Percentiles rank a stretch among this genome's conserved stretches.
These are phyloP conservation scores for Ulmus americana DNA, from an alignment of 331 rosid species.

Conservation along the genomic window DNA sequence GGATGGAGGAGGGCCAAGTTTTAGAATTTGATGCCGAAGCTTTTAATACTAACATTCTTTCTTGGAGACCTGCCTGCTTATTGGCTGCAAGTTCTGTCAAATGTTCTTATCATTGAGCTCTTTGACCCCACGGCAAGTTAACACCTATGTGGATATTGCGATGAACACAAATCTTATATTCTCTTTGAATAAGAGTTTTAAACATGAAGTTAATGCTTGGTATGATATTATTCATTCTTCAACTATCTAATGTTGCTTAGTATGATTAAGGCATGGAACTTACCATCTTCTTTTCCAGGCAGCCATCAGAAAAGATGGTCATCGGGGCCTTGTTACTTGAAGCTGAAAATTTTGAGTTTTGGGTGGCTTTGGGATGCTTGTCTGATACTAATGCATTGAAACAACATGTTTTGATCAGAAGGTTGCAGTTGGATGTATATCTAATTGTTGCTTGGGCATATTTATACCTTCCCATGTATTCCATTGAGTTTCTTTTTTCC, in stretches of 20 bases:
- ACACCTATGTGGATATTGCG: conserved; percentile 73
- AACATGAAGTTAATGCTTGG: conserved; percentile 44
- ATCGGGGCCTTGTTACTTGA: conserved; percentile 88
- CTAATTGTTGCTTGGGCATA: conserved; percentile 84
- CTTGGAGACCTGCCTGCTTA: conserved; percentile 64
- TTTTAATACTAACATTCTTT: conserved; percentile 53
- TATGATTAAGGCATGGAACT: conserved; percentile 2
- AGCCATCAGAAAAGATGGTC: conserved; percentile 69
- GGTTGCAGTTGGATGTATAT: conserved; percentile 74
- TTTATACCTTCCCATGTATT: too few relatives aligned
- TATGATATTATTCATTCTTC: conserved; percentile 30
- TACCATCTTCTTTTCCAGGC: conserved; percentile 46
- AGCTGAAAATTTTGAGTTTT: conserved; percentile 76
- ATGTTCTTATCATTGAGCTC: conserved; percentile 72
- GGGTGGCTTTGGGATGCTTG: conserved; percentile 79
- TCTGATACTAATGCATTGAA: conserved; percentile 55
- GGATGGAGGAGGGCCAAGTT: conserved; percentile 60
- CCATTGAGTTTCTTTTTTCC: too few relatives aligned
- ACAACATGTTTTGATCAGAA: conserved; percentile 85
- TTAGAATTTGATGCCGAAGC: conserved; percentile 53
- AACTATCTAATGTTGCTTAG: conserved; percentile 1
- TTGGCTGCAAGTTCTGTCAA: conserved; percentile 59
- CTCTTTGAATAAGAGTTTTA: conserved; percentile 32
- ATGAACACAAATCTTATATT: conserved; percentile 47
- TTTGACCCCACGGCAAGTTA: conserved; percentile 93